Base-by-base conservation (phyloP, 1,284 basidiomycete genomes). In the Leucoagaricus sp. region DNA sequence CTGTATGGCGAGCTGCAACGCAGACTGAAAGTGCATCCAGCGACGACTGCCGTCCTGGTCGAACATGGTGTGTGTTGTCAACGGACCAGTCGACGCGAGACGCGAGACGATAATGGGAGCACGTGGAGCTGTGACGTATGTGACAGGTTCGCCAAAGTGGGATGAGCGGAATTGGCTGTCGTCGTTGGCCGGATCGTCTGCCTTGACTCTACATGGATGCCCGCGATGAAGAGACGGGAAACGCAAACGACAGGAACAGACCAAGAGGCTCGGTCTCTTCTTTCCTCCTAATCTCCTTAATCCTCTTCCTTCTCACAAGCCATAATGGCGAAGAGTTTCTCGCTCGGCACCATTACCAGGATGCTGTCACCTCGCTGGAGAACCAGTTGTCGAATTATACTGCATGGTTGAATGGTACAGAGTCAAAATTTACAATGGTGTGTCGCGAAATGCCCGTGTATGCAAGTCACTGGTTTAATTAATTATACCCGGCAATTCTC, bases 271-370 rank as follows among this genome's bases (percentile, higher is more conserved):
- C 85, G 6, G 72, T 91, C 47, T 81, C 88, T 1, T 86, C 86
- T n/a, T 82, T 92, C 63, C 74, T 91, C 31, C 84, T 92, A 73
- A 76, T 91, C 59, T 82, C 78, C 61, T 81, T 91, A 60, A 76
- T 91, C 67, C 75, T 92, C 29, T 91, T 87, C 70, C 79, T 92
- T 78, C 80, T 92, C 67, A 87, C 85, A 33, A 87, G 83, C 63
- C 83, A 85, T 61, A 83, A 77, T 58, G 76, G 79, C 10, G 87
- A 89, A 61, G 87, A 87, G 65, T 77, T 83, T 58, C 69, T 83
- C 1, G 76, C 81, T 12, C 75, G 84, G 57, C 82, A 80, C 61
- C 82, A 85, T 57, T 87, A 87, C 66, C 76, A 85, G 61, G 82
- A 88, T 58, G 75, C 82, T n/a, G 66, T 92, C 7, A 72, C 76